A percentile compares a stretch with the other conserved stretches of the same genome.
Conservation (phyloP, 148 eudicot species). For the Fagopyrum tataricum region DNA sequence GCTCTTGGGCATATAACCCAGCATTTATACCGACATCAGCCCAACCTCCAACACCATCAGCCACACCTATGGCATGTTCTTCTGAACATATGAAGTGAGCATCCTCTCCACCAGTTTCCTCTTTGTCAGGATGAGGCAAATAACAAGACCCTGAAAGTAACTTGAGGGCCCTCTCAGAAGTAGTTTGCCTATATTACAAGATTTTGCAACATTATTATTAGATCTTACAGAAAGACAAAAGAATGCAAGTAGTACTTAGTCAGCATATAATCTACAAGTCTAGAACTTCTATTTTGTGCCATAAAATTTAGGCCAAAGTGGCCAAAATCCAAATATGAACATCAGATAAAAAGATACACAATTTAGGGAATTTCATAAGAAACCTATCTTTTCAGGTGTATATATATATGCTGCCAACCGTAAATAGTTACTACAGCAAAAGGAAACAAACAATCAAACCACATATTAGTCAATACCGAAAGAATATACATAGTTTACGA, state of each 20-base stretch:
- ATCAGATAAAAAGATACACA: not conserved
- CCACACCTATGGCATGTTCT: conserved; percentile 61
- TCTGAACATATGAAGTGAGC: conserved; percentile 62
- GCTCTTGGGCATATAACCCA: conserved; percentile 60
- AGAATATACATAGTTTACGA: not conserved
- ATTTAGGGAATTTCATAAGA: not conserved
- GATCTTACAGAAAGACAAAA: not conserved
- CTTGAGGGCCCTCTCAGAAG: conserved; percentile 31
- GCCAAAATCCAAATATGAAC: not conserved
- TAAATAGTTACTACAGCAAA: not conserved
- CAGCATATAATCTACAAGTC: not conserved
- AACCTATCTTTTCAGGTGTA: not conserved
- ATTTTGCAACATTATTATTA: not conserved
- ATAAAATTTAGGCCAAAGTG: not conserved
- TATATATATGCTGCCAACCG: not conserved
- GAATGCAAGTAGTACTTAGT: not conserved
- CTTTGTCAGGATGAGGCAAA: conserved; percentile 72
- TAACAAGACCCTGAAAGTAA: conserved; percentile 62
- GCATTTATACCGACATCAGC: conserved; percentile 63
- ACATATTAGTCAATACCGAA: not conserved
- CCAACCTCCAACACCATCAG: conserved; percentile 84
- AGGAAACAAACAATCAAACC: not conserved
- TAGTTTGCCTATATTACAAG: conserved; percentile 30
- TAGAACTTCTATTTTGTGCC: not conserved
- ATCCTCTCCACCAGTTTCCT: conserved; percentile 78